Conservation (phyloP, 192 early-diverging fungal genomes). For the Linnemannia exigua region DNA sequence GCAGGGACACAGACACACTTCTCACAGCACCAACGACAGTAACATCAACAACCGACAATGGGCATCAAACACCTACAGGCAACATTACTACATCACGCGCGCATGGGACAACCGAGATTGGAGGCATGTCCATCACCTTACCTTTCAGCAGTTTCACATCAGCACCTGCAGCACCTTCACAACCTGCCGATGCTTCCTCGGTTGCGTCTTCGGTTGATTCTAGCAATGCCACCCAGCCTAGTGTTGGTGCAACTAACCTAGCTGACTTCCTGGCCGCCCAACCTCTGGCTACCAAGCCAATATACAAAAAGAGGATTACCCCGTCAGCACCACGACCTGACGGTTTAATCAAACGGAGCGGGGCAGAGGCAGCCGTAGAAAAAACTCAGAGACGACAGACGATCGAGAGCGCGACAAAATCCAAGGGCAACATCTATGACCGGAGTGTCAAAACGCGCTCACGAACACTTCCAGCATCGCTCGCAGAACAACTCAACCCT, state of each 20-base stretch:
- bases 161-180: neutral
- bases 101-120: neutral
- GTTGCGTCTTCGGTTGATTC: neutral
- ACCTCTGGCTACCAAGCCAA: constrained; percentile 28
- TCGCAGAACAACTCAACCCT: neutral
- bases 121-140: neutral
- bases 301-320: constrained; percentile 26
- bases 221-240: neutral
- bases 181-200: too few relatives aligned
- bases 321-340: constrained; percentile 6
- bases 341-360: constrained; percentile 20
- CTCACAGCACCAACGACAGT: neutral
- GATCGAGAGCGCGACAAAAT: too few relatives aligned
- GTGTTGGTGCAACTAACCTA: neutral
- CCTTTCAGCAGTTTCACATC: constrained; percentile 15
- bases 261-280: neutral
- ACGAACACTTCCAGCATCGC: neutral
- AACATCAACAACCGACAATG: neutral
- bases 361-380: constrained; percentile 11
- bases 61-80: neutral
- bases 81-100: neutral
- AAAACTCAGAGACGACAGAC: neutral
- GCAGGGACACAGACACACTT: neutral
- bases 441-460: neutral
- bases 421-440: constrained; percentile 30